Percentiles rank a stretch among this genome's conserved stretches.
Evolutionary conservation across 139 green algal species (phyloP).

Genomic region (Pycnococcus provasolii): DNA sequence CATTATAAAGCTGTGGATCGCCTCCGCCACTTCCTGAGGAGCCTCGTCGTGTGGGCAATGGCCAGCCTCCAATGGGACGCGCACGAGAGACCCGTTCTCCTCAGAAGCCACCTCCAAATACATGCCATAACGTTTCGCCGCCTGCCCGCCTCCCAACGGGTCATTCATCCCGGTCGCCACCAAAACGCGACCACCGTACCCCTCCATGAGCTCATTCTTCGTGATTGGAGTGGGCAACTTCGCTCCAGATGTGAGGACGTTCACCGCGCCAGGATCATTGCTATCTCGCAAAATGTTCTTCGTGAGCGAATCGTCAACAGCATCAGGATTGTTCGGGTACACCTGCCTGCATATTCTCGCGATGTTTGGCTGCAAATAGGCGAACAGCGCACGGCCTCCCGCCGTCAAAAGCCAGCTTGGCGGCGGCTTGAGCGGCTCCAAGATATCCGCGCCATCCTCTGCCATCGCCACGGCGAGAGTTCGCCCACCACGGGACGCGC

Average conservation of each 20-base stretch:
- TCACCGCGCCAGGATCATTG: constrained; percentile 9
- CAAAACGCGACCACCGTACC: constrained; percentile 2
- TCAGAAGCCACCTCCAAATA: neutral
- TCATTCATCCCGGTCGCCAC: constrained; percentile 4
- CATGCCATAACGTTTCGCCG: neutral
- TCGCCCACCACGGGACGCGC: neutral
- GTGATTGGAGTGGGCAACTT: constrained; percentile 10
- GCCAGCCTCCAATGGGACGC: neutral
- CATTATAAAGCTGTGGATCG: neutral
- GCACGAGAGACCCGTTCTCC: neutral
- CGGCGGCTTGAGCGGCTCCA: neutral
- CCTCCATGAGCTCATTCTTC: constrained; percentile 12
- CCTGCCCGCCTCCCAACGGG: constrained; percentile 3
- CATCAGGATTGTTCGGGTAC: constrained; percentile 17
- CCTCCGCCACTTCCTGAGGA: neutral
- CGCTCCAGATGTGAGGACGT: neutral
- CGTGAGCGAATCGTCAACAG: constrained; percentile 7
- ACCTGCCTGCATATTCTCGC: constrained; percentile 1
- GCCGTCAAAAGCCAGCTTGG: neutral
- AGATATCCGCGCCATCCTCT: neutral
- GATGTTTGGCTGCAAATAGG: constrained; percentile 8
- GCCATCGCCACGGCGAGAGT: neutral
- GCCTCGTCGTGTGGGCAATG: constrained; percentile 9
- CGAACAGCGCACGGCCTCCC: constrained; percentile 1
- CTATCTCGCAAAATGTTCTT: constrained; percentile 1